Evolutionary conservation across 163 green algal genomes (phyloP).

Genomic region (Scenedesmus sp.): DNA sequence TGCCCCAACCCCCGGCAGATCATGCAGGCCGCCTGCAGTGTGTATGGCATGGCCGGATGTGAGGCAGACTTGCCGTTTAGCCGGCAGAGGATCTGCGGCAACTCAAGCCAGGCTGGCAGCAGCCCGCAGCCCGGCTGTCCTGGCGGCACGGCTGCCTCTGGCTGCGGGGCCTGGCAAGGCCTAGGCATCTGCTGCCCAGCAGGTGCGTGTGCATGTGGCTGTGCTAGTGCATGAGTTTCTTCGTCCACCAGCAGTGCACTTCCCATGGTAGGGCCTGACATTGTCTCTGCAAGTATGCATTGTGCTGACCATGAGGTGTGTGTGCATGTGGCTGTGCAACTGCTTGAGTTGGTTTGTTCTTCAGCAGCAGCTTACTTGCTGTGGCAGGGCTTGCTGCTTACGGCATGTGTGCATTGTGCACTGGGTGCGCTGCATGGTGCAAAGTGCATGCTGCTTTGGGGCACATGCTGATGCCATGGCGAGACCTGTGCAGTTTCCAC

Average conservation of each 20-base stretch:
- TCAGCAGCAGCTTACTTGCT: neutral
- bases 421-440: too few relatives aligned
- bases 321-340: neutral
- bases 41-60: neutral
- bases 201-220: neutral
- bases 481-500: too few relatives aligned
- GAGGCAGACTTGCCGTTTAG: neutral
- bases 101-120: neutral
- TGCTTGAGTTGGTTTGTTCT: neutral
- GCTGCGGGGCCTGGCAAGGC: neutral
- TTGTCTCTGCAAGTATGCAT: too few relatives aligned
- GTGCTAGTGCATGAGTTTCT: too few relatives aligned
- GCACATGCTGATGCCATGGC: too few relatives aligned
- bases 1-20: neutral
- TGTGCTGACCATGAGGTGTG: too few relatives aligned
- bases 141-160: neutral
- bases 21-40: neutral
- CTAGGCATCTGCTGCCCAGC: neutral
- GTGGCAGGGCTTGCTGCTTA: neutral
- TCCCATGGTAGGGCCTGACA: neutral
- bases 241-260: neutral
- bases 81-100: neutral
- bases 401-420: too few relatives aligned
- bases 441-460: too few relatives aligned
- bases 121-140: neutral